A percentile compares a stretch with the other conserved stretches of the same genome.
Conservation (phyloP, 768 basidiomycete species). For the Mycena chlorophos region DNA sequence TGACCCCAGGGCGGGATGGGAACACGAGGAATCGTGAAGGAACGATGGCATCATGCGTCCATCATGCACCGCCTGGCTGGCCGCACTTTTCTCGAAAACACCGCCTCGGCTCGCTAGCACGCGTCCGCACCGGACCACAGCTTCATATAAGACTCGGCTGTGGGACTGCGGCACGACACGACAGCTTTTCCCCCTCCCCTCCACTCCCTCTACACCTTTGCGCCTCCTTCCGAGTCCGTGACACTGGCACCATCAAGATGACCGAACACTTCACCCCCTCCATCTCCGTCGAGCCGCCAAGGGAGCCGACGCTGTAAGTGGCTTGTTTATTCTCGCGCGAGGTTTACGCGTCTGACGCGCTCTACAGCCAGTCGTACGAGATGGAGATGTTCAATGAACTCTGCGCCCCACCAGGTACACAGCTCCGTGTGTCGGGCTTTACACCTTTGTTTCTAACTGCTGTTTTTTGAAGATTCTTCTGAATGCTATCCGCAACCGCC, state of each 20-base stretch:
- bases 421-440: background rate
- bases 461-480: background rate
- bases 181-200: too few species aligned
- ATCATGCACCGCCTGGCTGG: background rate
- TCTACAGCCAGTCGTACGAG: constrained; percentile 8
- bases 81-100: background rate
- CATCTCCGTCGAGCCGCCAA: constrained; percentile 14
- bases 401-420: background rate
- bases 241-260: constrained; percentile 17
- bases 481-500: constrained; percentile 11
- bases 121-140: background rate
- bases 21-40: background rate
- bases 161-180: background rate
- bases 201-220: too few species aligned
- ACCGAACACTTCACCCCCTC: constrained; percentile 20
- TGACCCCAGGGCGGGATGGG: too few species aligned
- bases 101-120: background rate
- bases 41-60: background rate
- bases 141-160: background rate
- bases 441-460: background rate
- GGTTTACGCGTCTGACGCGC: constrained; percentile 1
- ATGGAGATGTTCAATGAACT: constrained; percentile 21
- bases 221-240: too few species aligned
- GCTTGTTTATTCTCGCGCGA: background rate
- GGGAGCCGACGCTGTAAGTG: constrained; percentile 17